Base-by-base conservation (phyloP, 1,284 basidiomycete genomes). In the Paramarasmius palmivorus region DNA sequence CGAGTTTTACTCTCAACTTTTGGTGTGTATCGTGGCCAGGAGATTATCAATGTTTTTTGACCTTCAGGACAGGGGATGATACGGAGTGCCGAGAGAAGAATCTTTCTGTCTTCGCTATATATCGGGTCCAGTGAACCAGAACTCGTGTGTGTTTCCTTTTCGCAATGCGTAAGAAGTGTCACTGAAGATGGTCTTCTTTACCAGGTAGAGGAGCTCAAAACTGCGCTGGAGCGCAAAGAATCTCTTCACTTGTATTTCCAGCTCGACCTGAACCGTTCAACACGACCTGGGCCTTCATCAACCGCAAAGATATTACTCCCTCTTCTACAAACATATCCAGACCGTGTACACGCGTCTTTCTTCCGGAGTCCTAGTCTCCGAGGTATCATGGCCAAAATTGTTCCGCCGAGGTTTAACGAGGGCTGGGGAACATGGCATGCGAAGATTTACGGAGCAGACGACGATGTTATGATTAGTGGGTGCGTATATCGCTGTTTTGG, bases 381-480 rank as follows among this genome's bases (percentile, higher is more conserved):
- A 22, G 88, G 90, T 0, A 61, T 90, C 34, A 75, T 92, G 67
- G 85, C 92, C 39, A 82, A 79, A 55, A 57, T 95, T 20, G 84
- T 98, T 1, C 97, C 97, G 2, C 89, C 92, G 48, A 79, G 97
- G 41, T 97, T 95, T 71, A 95, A 98, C 65, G 97, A 99, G 73
- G 97, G 95, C 0, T 98, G 93, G 90, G 96, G 97, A 0, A 91
- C 96, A 3, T 98, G 96, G 92, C 97, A 99, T 68, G 90, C 95
- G 20, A 99, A 99, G 72, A 83, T 96, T 55, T 99, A 99, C 65
- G 93, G 93, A 15, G 88, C 84, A 1, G 97, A 99, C 66, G 87
- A 98, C 66, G 86, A 94, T 53, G 81, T 99, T 36, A 84, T 99
- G 67, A 87, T 99, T 59, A 93, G 86, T 63, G 97, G 96, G 95